Conservation (phyloP, 179 eudicot genomes). For the Amaranthus tricolor region DNA sequence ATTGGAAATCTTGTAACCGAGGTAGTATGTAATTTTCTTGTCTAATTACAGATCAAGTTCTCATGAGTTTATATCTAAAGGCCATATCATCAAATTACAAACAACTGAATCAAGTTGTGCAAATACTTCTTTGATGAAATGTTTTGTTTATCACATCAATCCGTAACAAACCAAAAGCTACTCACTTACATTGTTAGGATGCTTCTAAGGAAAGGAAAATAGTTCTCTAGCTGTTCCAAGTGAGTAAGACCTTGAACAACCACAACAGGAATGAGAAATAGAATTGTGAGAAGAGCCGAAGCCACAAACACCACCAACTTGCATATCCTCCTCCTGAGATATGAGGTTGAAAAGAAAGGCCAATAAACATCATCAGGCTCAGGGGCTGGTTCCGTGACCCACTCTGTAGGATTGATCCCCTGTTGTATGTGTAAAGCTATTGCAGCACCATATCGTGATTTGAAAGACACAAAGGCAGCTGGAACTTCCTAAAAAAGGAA, state of each 20-base stretch:
- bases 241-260: slow-evolving; percentile 89
- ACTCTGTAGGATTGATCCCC: slow-evolving; percentile 78
- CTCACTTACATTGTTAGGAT: slow-evolving; percentile 61
- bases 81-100: neutral
- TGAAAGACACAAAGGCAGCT: slow-evolving; percentile 92
- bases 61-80: too few relatives aligned
- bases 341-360: slow-evolving; percentile 91
- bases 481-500: slow-evolving; percentile 61
- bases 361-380: slow-evolving; percentile 85
- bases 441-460: slow-evolving; percentile 77
- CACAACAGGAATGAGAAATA: slow-evolving; percentile 73
- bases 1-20: too few relatives aligned
- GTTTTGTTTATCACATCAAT: neutral
- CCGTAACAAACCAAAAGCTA: neutral
- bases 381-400: slow-evolving; percentile 92
- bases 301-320: slow-evolving; percentile 50
- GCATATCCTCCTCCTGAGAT: slow-evolving; percentile 63
- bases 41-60: too few relatives aligned
- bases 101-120: neutral
- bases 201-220: slow-evolving; percentile 67
- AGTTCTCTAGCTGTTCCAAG: slow-evolving; percentile 68
- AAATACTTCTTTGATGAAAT: neutral
- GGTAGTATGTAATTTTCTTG: too few relatives aligned
- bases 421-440: slow-evolving; percentile 66
- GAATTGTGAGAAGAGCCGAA: slow-evolving; percentile 45